phyloP scores from a whole-genome alignment of 1,284 basidiomycete genomes.

The Xanthoconium separans region DNA sequence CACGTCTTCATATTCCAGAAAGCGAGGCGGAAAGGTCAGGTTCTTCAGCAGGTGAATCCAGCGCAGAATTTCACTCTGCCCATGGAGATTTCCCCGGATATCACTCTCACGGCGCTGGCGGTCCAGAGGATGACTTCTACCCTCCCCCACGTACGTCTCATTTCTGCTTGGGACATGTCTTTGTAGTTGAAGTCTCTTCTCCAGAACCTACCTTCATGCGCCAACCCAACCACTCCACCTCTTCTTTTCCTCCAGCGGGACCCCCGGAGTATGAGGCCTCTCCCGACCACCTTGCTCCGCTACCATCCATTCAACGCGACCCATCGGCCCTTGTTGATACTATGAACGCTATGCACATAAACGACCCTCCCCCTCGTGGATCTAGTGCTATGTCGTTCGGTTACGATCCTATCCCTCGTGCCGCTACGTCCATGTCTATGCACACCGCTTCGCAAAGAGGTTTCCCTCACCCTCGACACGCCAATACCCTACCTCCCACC shows the following conservation, averaged over 20 bases:
- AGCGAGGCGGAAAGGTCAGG: conserved; percentile 4
- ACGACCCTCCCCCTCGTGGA: conserved; percentile 23
- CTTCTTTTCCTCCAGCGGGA: conserved; percentile 25
- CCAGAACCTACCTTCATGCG: conserved; percentile 23
- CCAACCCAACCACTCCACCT: conserved; percentile 29
- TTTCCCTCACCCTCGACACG: conserved; percentile 22
- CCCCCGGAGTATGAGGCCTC: conserved; percentile 25
- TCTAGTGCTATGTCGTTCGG: conserved; percentile 19
- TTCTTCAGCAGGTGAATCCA: conserved; percentile 5
- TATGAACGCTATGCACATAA: conserved; percentile 32
- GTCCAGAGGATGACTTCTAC: conserved; percentile 19
- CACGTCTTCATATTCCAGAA: conserved; percentile 29
- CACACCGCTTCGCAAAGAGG: conserved; percentile 21
- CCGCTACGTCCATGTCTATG: conserved; percentile 35
- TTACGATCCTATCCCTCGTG: conserved; percentile 31
- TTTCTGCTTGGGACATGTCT: neutral
- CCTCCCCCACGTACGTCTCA: conserved; percentile 18
- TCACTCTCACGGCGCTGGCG: conserved; percentile 4
- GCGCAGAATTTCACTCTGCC: conserved; percentile 1
- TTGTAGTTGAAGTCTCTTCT: conserved; percentile 12
- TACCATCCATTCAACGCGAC: conserved; percentile 18
- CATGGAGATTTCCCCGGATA: neutral
- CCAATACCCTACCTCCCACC: conserved; percentile 25
- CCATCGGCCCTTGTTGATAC: conserved; percentile 24
- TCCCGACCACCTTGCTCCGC: conserved; percentile 15